Conservation (phyloP, 208 protist species). For the Polymyxa betae region DNA sequence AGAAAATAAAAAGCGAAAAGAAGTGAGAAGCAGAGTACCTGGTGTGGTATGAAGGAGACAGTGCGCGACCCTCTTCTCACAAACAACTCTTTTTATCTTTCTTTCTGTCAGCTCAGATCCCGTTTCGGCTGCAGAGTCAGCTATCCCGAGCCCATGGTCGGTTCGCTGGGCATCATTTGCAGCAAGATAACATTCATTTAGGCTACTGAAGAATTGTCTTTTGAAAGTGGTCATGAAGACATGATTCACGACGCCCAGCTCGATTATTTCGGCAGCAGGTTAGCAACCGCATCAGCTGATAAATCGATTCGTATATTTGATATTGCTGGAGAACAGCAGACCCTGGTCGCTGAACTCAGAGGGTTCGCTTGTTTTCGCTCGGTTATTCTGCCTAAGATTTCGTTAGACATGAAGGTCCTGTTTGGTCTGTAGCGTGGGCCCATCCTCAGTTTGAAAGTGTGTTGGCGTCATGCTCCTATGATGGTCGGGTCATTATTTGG, state of each 20-base stretch:
- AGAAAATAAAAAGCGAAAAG: no score
- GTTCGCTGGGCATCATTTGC: no score
- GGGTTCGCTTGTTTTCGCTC: not conserved
- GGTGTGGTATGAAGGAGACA: no score
- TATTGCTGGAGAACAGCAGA: slow-evolving; percentile 65
- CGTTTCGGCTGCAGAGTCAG: no score
- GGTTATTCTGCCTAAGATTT: not conserved
- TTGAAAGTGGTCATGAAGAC: slow-evolving; percentile 61
- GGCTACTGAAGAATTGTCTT: slow-evolving; percentile 24
- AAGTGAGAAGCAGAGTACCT: no score
- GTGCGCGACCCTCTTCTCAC: no score
- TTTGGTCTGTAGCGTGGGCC: slow-evolving; percentile 96
- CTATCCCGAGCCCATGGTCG: no score
- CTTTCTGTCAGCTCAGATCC: no score
- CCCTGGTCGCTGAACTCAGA: slow-evolving; percentile 52
- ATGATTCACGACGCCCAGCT: slow-evolving; percentile 92
- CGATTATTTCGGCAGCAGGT: slow-evolving; percentile 94
- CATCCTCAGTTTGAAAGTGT: slow-evolving; percentile 87
- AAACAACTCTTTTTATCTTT: no score
- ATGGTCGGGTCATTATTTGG: slow-evolving; percentile 80
- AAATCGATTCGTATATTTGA: slow-evolving; percentile 91
- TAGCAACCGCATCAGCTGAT: slow-evolving; percentile 96
- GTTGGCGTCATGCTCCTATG: slow-evolving; percentile 94
- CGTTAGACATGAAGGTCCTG: slow-evolving; percentile 87
- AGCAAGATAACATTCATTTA: no score